Conservation (phyloP, 2,329 filamentous ascomycete genomes). For the Amphichorda felina region DNA sequence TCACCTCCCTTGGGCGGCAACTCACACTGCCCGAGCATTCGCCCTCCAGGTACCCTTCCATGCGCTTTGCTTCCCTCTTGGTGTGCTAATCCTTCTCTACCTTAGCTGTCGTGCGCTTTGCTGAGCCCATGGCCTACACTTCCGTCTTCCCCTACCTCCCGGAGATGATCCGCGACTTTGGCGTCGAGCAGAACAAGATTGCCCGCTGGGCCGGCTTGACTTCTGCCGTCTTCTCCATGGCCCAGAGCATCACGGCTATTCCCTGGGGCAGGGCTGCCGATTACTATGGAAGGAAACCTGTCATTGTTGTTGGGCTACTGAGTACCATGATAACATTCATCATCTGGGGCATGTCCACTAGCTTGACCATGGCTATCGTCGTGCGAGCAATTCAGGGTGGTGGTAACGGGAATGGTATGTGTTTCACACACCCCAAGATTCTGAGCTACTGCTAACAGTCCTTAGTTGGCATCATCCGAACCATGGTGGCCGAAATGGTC, state of each 20-base stretch:
- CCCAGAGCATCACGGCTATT: slow-evolving; percentile 61
- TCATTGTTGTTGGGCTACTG: slow-evolving; percentile 61
- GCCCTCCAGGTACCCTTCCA: slow-evolving; percentile 2
- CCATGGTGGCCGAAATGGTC: slow-evolving; percentile 88
- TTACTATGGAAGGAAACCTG: slow-evolving; percentile 66
- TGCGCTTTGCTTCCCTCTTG: slow-evolving; percentile 3
- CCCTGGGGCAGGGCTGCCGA: slow-evolving; percentile 72
- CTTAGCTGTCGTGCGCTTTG: slow-evolving; percentile 71
- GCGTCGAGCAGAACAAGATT: slow-evolving; percentile 57
- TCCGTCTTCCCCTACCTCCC: slow-evolving; percentile 61
- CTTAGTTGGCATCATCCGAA: slow-evolving; percentile 76
- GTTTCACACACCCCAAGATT: slow-evolving; percentile 2
- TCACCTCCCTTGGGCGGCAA: neutral
- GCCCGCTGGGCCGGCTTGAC: slow-evolving; percentile 73
- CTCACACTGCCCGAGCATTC: neutral
- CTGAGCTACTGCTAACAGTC: slow-evolving; percentile 2
- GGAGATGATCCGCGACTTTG: slow-evolving; percentile 76
- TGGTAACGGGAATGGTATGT: slow-evolving; percentile 70
- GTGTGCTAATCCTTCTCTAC: slow-evolving; percentile 5
- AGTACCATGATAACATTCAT: slow-evolving; percentile 75
- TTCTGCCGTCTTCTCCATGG: slow-evolving; percentile 59
- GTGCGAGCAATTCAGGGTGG: slow-evolving; percentile 70
- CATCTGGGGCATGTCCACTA: slow-evolving; percentile 74
- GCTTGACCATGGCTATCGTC: slow-evolving; percentile 65
- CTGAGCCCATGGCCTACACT: slow-evolving; percentile 62